These are phyloP conservation scores for Endogone sp. DNA, from an alignment of 192 early-diverging fungal genomes.

Conservation along the genomic window DNA sequence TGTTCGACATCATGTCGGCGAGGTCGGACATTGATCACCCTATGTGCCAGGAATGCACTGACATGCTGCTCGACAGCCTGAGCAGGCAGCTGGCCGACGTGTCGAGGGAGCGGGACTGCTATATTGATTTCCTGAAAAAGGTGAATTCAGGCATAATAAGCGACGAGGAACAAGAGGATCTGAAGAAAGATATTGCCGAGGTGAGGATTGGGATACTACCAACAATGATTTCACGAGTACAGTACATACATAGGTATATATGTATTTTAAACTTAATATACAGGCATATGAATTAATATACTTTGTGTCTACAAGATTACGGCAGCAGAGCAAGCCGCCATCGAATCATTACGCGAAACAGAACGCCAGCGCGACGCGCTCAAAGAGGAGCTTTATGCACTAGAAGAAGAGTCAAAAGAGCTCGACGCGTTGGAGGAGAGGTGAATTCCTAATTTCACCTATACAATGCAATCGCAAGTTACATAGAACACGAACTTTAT, in stretches of 20 bases:
- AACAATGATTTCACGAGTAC: constrained; percentile 4
- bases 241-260: too few species aligned
- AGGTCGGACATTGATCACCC: constrained; percentile 74
- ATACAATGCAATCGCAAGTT: too few species aligned
- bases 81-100: constrained; percentile 68
- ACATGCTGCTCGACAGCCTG: constrained; percentile 65
- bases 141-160: constrained; percentile 47
- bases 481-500: too few species aligned
- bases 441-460: constrained; percentile 19
- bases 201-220: constrained; percentile 42
- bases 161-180: constrained; percentile 41
- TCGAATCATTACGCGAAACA: constrained; percentile 44
- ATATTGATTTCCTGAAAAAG: constrained; percentile 64
- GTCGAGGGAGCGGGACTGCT: constrained; percentile 69
- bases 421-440: constrained; percentile 57
- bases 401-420: constrained; percentile 50
- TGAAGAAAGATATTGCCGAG: constrained; percentile 52
- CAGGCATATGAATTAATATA: too few species aligned
- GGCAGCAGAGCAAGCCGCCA: constrained; percentile 31
- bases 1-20: constrained; percentile 79
- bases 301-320: constrained; percentile 23
- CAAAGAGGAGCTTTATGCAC: constrained; percentile 36
- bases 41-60: constrained; percentile 90
- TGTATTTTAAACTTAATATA: too few species aligned
- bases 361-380: constrained; percentile 38